Evolutionary conservation across 257 asterid genomes (phyloP).

Genomic region (Striga asiatica): DNA sequence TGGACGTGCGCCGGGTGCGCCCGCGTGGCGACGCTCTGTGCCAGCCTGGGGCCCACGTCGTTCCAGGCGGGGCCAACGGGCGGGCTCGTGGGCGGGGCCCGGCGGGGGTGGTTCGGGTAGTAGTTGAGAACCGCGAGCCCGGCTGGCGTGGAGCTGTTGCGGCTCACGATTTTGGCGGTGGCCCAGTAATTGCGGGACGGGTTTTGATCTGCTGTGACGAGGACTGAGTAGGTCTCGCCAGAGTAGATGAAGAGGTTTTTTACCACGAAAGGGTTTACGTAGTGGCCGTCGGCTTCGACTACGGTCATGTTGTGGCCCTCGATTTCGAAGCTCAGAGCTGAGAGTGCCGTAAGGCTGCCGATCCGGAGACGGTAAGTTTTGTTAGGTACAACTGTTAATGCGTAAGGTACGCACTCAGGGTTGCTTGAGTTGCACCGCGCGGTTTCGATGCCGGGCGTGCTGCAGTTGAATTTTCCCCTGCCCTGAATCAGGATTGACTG

Average conservation of each 20-base stretch:
- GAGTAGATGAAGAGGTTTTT: constrained; percentile 69
- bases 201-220: constrained; percentile 54
- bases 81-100: constrained; percentile 39
- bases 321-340: constrained; percentile 79
- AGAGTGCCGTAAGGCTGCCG: constrained; percentile 73
- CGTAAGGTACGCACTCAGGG: constrained; percentile 56
- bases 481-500: constrained; percentile 86
- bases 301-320: constrained; percentile 90
- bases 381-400: constrained; percentile 55
- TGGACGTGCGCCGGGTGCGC: constrained; percentile 39
- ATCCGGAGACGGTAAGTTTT: constrained; percentile 70
- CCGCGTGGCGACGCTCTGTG: constrained; percentile 42
- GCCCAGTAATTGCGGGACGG: constrained; percentile 80
- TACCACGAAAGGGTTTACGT: constrained; percentile 75
- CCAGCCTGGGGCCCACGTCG: constrained; percentile 29
- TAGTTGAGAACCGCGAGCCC: constrained; percentile 66
- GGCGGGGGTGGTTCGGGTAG: constrained; percentile 55
- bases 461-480: constrained; percentile 68
- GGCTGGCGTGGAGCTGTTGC: constrained; percentile 38
- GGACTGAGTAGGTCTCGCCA: constrained; percentile 76
- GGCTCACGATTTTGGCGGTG: constrained; percentile 43
- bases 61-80: constrained; percentile 66
- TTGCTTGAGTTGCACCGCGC: constrained; percentile 50
- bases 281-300: constrained; percentile 84
- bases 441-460: constrained; percentile 26